Conservation (phyloP, 306 rosid species). For the Luffa aegyptiaca region DNA sequence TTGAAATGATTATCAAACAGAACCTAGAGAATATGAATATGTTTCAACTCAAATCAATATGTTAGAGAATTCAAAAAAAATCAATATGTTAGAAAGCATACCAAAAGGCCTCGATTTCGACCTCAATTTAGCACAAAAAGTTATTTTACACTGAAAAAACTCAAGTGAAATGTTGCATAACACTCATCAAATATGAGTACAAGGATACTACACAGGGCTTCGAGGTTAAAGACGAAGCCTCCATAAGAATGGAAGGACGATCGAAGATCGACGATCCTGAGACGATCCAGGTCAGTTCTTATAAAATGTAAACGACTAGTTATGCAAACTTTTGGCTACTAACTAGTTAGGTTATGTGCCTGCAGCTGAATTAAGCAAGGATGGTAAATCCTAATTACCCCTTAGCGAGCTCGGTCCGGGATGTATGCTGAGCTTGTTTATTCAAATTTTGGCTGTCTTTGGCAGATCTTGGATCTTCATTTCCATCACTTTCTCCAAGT, state of each 20-base stretch:
- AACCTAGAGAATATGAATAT: too few relatives aligned
- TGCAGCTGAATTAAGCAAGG: conserved; percentile 17
- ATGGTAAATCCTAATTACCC: conserved; percentile 38
- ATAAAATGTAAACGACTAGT: neutral
- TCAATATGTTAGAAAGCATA: neutral
- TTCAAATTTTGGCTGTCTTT: conserved; percentile 35
- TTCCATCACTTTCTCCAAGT: conserved; percentile 62
- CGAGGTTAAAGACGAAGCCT: neutral
- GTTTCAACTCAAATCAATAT: neutral
- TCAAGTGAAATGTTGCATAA: neutral
- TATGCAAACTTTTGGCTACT: neutral
- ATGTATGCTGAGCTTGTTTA: conserved; percentile 44
- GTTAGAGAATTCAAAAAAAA: neutral
- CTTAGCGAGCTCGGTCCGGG: conserved; percentile 33
- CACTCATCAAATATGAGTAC: conserved; percentile 1
- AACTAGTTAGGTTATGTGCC: conserved; percentile 13
- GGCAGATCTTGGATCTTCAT: conserved; percentile 42
- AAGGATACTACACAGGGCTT: neutral
- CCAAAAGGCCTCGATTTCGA: neutral
- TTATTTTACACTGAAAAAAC: neutral
- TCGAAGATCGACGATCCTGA: neutral
- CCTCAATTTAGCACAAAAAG: neutral
- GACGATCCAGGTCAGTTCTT: neutral
- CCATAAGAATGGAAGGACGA: neutral
- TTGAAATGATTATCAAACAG: too few relatives aligned